A percentile compares a stretch with the other conserved stretches of the same genome.
These are phyloP conservation scores for Dactylonectria macrodidyma DNA, from an alignment of 2,329 filamentous ascomycete species.

Conservation along the genomic window DNA sequence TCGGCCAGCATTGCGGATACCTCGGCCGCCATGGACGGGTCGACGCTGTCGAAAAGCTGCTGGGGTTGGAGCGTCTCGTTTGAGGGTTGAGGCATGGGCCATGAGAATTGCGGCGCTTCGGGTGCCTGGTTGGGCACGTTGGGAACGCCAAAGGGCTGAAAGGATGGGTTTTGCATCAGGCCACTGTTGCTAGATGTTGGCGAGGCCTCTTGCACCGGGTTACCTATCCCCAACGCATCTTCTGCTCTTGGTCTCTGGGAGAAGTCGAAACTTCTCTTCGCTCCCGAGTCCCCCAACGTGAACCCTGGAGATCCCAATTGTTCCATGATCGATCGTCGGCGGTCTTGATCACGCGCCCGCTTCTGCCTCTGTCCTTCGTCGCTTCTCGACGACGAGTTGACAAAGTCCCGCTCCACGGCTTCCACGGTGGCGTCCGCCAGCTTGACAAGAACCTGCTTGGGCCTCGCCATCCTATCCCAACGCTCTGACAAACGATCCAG, in stretches of 20 bases:
- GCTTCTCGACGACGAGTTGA: slow-evolving; percentile 9
- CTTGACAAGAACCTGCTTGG: slow-evolving; percentile 27
- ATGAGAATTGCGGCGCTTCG: slow-evolving; percentile 2
- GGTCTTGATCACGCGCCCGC: slow-evolving; percentile 14
- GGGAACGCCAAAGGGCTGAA: neutral
- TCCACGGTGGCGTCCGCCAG: slow-evolving; percentile 34
- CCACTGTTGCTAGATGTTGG: slow-evolving; percentile 8
- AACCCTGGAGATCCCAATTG: slow-evolving; percentile 15
- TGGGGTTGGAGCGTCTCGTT: neutral
- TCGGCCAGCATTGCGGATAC: slow-evolving; percentile 19
- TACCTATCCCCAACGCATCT: neutral
- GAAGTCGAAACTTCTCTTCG: neutral
- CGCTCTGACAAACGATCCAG: slow-evolving; percentile 34
- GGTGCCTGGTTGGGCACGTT: neutral
- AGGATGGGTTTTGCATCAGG: neutral
- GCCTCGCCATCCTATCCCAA: slow-evolving; percentile 34
- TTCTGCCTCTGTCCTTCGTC: slow-evolving; percentile 25
- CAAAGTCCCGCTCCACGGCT: slow-evolving; percentile 24
- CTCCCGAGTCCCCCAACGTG: neutral
- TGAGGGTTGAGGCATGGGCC: neutral
- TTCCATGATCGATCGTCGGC: slow-evolving; percentile 26
- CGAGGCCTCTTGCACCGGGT: neutral
- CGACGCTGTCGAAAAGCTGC: slow-evolving; percentile 8
- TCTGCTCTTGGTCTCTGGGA: neutral
- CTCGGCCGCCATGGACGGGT: slow-evolving; percentile 6